A percentile compares a stretch with the other conserved stretches of the same genome.
These are phyloP conservation scores for Rhodocollybia butyracea DNA, from an alignment of 768 basidiomycete genomes.

Conservation along the genomic window DNA sequence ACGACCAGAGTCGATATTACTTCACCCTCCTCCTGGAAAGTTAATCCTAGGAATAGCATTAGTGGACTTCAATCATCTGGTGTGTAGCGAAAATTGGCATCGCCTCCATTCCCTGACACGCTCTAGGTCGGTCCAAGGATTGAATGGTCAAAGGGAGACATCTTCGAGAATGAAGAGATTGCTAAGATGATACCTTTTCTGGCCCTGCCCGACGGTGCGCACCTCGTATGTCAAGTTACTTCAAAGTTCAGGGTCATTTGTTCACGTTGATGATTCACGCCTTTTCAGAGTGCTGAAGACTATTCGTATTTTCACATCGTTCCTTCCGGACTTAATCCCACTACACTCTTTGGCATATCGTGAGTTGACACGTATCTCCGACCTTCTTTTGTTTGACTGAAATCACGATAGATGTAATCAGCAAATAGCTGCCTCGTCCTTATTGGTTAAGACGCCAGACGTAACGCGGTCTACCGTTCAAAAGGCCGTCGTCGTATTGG, in stretches of 20 bases:
- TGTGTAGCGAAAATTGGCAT: slow-evolving; percentile 28
- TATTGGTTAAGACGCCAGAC: slow-evolving; percentile 76
- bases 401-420: slow-evolving; percentile 74
- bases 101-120: slow-evolving; percentile 10
- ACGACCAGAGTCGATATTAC: slow-evolving; percentile 74
- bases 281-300: slow-evolving; percentile 88
- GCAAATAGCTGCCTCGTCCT: slow-evolving; percentile 78
- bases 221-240: slow-evolving; percentile 58
- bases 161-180: slow-evolving; percentile 85
- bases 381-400: not conserved
- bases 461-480: slow-evolving; percentile 96
- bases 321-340: slow-evolving; percentile 62
- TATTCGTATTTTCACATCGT: slow-evolving; percentile 96
- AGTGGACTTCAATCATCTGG: slow-evolving; percentile 95
- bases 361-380: slow-evolving; percentile 34
- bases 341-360: slow-evolving; percentile 96
- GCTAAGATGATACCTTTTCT: slow-evolving; percentile 88
- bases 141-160: slow-evolving; percentile 75
- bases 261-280: slow-evolving; percentile 12
- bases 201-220: slow-evolving; percentile 95
- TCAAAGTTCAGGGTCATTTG: slow-evolving; percentile 6
- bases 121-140: slow-evolving; percentile 86
- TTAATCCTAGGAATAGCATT: slow-evolving; percentile 84
- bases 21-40: slow-evolving; percentile 56
- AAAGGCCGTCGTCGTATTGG: slow-evolving; percentile 94